A percentile compares a stretch with the other conserved stretches of the same genome.
Evolutionary conservation across 1,284 basidiomycete species (phyloP).

Genomic region (Irpex rosettiformis): DNA sequence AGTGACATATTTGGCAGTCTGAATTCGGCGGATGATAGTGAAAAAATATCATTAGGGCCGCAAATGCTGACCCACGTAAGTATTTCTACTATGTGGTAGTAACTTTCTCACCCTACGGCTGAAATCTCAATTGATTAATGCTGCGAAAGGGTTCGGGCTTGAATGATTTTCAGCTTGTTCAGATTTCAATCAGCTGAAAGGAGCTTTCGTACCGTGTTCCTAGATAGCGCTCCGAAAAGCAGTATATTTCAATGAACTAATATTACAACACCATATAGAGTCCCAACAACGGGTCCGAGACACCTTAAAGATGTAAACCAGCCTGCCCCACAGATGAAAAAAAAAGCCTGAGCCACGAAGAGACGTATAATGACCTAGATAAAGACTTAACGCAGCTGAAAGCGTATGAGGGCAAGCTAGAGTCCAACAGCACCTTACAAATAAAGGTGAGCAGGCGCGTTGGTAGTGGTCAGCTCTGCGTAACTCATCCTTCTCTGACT

Average conservation of each 20-base stretch:
- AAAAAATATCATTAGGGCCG: background rate
- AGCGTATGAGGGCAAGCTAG: background rate
- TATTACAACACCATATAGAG: background rate
- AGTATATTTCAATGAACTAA: background rate
- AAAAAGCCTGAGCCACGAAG: background rate
- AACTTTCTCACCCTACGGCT: too few relatives aligned
- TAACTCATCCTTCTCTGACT: conserved; percentile 3
- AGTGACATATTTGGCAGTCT: background rate
- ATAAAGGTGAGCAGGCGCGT: conserved; percentile 9
- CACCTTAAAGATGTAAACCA: background rate
- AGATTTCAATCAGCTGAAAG: too few relatives aligned
- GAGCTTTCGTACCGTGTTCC: too few relatives aligned
- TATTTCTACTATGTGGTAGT: too few relatives aligned
- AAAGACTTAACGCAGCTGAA: background rate
- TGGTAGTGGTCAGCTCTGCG: conserved; percentile 17
- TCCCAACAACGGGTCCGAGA: background rate
- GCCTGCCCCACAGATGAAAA: background rate
- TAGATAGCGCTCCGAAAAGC: background rate
- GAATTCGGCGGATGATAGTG: background rate
- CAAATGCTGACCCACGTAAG: background rate
- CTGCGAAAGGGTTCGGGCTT: too few relatives aligned
- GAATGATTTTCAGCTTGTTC: too few relatives aligned
- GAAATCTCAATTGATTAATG: too few relatives aligned
- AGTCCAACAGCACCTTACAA: background rate
- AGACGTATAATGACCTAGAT: background rate